These are phyloP conservation scores for Apiospora rasikravindrae DNA, from an alignment of 2,329 filamentous ascomycete species.

Conservation along the genomic window DNA sequence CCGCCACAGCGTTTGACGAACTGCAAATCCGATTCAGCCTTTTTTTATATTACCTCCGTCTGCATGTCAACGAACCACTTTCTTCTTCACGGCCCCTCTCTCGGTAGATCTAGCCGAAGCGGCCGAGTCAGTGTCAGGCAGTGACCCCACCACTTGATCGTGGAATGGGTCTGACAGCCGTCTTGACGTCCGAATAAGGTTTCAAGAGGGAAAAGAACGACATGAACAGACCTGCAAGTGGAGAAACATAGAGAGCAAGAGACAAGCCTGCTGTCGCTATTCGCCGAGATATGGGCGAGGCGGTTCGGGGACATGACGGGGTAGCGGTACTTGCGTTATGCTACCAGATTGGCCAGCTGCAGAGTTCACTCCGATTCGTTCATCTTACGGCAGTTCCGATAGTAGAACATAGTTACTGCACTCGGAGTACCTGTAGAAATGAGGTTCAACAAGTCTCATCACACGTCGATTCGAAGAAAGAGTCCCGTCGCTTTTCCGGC, in stretches of 20 bases:
- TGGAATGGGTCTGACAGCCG: neutral
- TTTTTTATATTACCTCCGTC: neutral
- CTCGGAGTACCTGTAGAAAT: neutral
- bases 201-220: neutral
- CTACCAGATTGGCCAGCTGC: neutral
- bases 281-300: neutral
- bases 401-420: neutral
- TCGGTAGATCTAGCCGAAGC: neutral
- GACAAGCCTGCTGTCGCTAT: neutral
- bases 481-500: neutral
- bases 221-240: neutral
- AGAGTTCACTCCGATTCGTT: neutral
- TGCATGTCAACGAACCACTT: neutral
- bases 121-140: neutral
- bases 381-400: no score
- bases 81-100: neutral
- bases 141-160: neutral
- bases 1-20: neutral
- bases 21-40: fast-evolving
- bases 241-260: neutral
- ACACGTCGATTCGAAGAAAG: neutral
- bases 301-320: neutral
- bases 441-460: neutral
- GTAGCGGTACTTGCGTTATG: neutral
- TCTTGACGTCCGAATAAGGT: neutral